Evolutionary conservation across 768 basidiomycete genomes (phyloP).

Genomic region (Pisolithus microcarpus): DNA sequence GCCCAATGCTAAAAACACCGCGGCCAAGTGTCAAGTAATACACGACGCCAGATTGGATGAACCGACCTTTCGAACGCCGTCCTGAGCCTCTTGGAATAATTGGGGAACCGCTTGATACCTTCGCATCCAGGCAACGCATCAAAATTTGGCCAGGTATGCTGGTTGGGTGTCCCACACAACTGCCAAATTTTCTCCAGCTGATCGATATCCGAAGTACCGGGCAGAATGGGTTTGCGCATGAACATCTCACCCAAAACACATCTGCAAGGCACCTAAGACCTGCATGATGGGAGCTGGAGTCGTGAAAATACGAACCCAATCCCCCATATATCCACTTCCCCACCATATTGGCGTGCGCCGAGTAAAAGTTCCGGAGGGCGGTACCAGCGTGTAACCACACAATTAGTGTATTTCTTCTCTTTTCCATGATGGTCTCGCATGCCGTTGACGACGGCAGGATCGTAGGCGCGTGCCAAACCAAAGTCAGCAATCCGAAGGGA

Average conservation of each 20-base stretch:
- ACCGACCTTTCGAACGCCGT: constrained; percentile 54
- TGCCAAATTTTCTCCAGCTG: constrained; percentile 87
- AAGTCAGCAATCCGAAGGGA: constrained; percentile 90
- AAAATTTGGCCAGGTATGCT: constrained; percentile 73
- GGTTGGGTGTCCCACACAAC: constrained; percentile 83
- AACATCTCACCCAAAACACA: constrained; percentile 99
- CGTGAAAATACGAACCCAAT: constrained; percentile 59
- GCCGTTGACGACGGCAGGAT: constrained; percentile 39
- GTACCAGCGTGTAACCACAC: constrained; percentile 93
- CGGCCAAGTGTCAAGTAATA: constrained; percentile 3
- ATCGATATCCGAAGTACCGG: constrained; percentile 83
- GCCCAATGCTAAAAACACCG: constrained; percentile 44
- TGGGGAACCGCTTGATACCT: constrained; percentile 59
- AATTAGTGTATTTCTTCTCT: constrained; percentile 85
- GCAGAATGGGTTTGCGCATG: constrained; percentile 75
- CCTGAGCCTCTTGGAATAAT: constrained; percentile 49
- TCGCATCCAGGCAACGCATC: constrained; percentile 74
- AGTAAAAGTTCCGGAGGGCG: constrained; percentile 88
- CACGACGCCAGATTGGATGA: constrained; percentile 1
- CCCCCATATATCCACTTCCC: constrained; percentile 97
- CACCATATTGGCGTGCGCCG: constrained; percentile 83
- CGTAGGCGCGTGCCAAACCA: constrained; percentile 83
- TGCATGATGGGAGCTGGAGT: not conserved
- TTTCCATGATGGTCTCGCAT: constrained; percentile 35
- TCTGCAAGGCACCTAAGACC: constrained; percentile 30